Evolutionary conservation across 371 early-diverging fungal species (phyloP).

Genomic region (Nosema bombycis): DNA sequence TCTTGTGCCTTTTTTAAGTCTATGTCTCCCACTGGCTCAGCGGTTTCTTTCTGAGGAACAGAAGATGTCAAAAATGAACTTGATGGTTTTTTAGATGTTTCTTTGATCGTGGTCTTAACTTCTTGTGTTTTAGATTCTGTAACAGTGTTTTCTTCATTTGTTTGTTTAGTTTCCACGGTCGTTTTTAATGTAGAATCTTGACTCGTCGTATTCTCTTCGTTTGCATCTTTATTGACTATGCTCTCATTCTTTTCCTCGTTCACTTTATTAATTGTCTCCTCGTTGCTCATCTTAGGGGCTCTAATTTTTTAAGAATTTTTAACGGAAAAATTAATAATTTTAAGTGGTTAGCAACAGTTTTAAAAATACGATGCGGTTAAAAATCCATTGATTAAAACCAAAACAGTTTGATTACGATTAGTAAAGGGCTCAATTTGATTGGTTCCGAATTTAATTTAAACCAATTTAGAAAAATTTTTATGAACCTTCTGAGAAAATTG

Average conservation of each 20-base stretch:
- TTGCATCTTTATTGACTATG: neutral
- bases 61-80: slow-evolving; percentile 33
- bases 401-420: no score
- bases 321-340: neutral
- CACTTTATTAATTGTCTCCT: neutral
- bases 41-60: slow-evolving; percentile 28
- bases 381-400: no score
- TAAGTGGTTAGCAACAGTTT: neutral
- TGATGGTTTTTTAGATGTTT: slow-evolving; percentile 6
- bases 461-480: no score
- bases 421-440: no score
- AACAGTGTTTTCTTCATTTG: neutral
- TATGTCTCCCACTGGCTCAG: slow-evolving; percentile 29
- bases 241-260: neutral
- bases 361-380: no score
- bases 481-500: no score
- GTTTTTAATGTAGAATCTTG: neutral
- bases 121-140: neutral
- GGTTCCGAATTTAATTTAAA: no score
- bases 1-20: slow-evolving; percentile 37
- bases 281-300: neutral
- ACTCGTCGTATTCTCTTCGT: neutral
- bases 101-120: neutral
- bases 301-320: neutral
- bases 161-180: neutral